Base-by-base conservation (phyloP, 257 asterid genomes). In the Lycium barbarum region DNA sequence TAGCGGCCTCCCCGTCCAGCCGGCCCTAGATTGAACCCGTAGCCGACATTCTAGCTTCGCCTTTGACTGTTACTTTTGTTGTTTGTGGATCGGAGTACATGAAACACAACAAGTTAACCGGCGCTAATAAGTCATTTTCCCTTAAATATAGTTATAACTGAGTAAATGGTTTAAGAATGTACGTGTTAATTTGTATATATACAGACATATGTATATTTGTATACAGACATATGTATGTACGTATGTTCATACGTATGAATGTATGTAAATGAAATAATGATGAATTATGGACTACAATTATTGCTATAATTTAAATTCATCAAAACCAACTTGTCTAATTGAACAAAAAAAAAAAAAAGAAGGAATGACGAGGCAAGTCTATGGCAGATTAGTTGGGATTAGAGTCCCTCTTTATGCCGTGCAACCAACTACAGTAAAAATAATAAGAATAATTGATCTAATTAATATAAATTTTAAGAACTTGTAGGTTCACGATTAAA, bases 261-360 rank as follows among this genome's bases (percentile, higher is more conserved):
- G 8, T 22, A 76, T 78, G 22, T 22, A 78, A 20, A 78, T 78
- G 4, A 26, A 78, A 78, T 51, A 79, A 72, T 43, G 79, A 5
- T 43, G 5, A 72, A 43, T 72, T 54, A 54, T 54, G n/a, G 7
- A 54, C 7, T 12, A 11, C 4, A 11, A 14, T 54, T 43, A 43
- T 72, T 72, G 36, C 9, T 71, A 9, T 71, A 71, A 40, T 43
- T 17, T 70, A 43, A 71, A 18, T 71, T 40, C 55, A 0, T 43
- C 36, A 9, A 71, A 71, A 40, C 22, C 15, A 2, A 54, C 4
- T 6, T 12, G 13, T 13, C 59, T 6, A n/a, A n/a, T n/a, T n/a
- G n/a, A n/a, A n/a, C n/a, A n/a, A n/a, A 54, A 54, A 54, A 4
- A 18, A 7, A 12, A 54, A 3, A 13, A 14, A 13, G 0, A 11